These are phyloP conservation scores for Hypoxylon trugodes DNA, from an alignment of 495 filamentous ascomycete species.

Conservation along the genomic window DNA sequence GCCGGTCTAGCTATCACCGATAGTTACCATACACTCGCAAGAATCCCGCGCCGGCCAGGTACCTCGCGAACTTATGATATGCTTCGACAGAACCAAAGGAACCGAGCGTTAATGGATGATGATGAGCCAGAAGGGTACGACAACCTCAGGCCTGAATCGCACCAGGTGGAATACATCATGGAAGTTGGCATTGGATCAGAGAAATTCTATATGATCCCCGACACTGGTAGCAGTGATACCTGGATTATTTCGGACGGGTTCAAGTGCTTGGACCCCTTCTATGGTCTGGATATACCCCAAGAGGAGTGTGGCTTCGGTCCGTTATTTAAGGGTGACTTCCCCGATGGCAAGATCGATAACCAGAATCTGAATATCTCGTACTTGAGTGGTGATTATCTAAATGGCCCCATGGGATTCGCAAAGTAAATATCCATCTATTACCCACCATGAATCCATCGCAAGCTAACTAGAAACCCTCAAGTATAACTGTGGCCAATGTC, in stretches of 20 bases:
- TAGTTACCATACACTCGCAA: constrained; percentile 12
- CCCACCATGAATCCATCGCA: not conserved
- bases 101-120: constrained; percentile 5
- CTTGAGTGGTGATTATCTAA: constrained; percentile 61
- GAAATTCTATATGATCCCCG: constrained; percentile 61
- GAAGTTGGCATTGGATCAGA: constrained; percentile 50
- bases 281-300: constrained; percentile 37
- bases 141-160: constrained; percentile 25
- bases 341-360: constrained; percentile 55
- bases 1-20: constrained; percentile 28
- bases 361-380: constrained; percentile 66
- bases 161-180: constrained; percentile 44
- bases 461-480: constrained; percentile 1
- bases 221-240: constrained; percentile 70
- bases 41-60: constrained; percentile 11
- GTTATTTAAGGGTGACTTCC: constrained; percentile 49
- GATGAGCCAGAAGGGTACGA: constrained; percentile 31
- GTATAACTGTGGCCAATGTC: constrained; percentile 58
- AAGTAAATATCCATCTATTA: constrained; percentile 21
- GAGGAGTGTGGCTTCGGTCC: constrained; percentile 58
- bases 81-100: constrained; percentile 15
- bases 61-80: constrained; percentile 12
- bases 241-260: constrained; percentile 62
- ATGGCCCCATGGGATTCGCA: constrained; percentile 64
- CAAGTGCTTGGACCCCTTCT: constrained; percentile 53